Base-by-base conservation (phyloP, 1,284 basidiomycete genomes). In the Heterobasidion occidentale region DNA sequence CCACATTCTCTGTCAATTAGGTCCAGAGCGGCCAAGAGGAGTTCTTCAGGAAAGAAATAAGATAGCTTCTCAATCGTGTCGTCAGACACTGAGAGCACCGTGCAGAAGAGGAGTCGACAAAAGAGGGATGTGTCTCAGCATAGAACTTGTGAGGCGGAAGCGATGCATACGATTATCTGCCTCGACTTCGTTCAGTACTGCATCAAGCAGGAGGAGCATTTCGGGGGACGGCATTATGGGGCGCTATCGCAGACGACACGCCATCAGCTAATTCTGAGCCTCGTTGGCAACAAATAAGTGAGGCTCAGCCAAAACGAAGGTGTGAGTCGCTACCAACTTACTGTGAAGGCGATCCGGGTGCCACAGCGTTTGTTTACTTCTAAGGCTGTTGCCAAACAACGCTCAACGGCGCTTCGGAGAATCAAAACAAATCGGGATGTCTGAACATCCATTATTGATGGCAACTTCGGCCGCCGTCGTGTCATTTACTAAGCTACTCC, bases 1-100 rank as follows among this genome's bases (percentile, higher is more conserved):
- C 88, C 83, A 60, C 77, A 78, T 56, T 80, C 76, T 50, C 78
- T 73, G 67, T 90, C 88, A 46, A 89, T 73, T 20, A 90, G 69
- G 63, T 90, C 86, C n/a, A 90, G 68, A 6, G 88, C 85, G 34
- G 84, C 83, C 4, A 88, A 63, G 11, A 89, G 67, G 9, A 84
- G 71, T 27, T 70, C 75, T 57, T 88, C 83, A 0, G 87, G 78
- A 62, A 89, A 77, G 55, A 88, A 64, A 52, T 75, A 69, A 20
- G 76, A 73, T 14, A 90, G 74, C 56, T 75, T 76, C 56, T 77
- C 74, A 19, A 88, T 62, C 9, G 72, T 69, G 46, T 84, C 79
- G 45, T 86, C 81, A 15, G 60, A 48, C 35, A 61, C 60, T 61
- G 35, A n/a, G 17, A 15, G 48, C 14, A 14, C 27, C 27, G 6